Base-by-base conservation (phyloP, 2,329 filamentous ascomycete species). In the Stagonosporopsis chrysanthemi region DNA sequence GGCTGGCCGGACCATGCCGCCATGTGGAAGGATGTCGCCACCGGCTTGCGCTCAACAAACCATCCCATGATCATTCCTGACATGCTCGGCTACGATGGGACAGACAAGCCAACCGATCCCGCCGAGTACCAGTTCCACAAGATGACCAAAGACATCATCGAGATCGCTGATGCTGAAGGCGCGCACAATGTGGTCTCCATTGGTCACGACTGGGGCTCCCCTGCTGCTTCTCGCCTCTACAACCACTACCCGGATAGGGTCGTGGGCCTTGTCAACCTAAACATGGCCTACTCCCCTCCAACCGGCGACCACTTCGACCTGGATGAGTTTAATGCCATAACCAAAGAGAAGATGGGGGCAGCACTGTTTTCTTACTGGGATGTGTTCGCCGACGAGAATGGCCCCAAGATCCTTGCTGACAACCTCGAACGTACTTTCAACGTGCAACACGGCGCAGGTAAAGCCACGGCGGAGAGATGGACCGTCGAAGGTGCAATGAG, bases 181-280 rank as follows among this genome's bases (percentile, higher is more conserved):
- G 38, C 58, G 36, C 24, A 46, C 11, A 64, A 65, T n/a, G 44
- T 67, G 33, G 72, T 83, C 51, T 73, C 78, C 3, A 70, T 83
- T 29, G 82, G 81, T 40, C 82, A 83, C 58, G 82, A 84, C 64
- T 84, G 81, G 81, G 82, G 82, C 36, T 75, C 76, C 15, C 58
- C 52, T 7, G 58, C 79, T 11, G 75, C 77, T 0, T 74, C 78
- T 50, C 74, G 80, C 14, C 56, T 82, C 14, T 81, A 78, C 61
- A 73, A 79, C 44, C 78, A 76, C 59, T 65, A 79, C 49, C 78
- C 76, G 0, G 66, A 77, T 2, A 74, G 79, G 12, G 76, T 81
- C 6, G 44, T 65, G 4, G 80, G 77, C n/a, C 62, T 83, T 1
- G 65, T 77, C 6, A 70, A 81, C 56, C 53, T 83, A 17, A 81